These are phyloP conservation scores for Myotisia sp. DNA, from an alignment of 2,329 filamentous ascomycete genomes.

Conservation along the genomic window DNA sequence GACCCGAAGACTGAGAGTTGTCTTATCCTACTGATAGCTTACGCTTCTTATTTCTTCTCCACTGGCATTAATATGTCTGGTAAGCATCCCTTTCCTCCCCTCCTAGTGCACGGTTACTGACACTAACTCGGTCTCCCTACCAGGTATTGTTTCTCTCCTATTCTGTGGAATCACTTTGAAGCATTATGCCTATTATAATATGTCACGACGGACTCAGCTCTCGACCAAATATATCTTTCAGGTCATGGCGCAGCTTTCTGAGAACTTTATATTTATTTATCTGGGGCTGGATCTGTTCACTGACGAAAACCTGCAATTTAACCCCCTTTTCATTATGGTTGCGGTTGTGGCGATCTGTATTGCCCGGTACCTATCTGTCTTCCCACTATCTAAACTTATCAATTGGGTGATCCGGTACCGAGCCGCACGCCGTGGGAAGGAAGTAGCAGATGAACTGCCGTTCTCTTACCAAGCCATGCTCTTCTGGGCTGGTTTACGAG, in stretches of 20 bases:
- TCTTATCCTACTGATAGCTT: conserved; percentile 81
- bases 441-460: conserved; percentile 74
- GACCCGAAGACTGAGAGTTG: conserved; percentile 96
- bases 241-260: conserved; percentile 81
- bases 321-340: conserved; percentile 87
- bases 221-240: conserved; percentile 98
- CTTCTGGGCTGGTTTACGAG: conserved; percentile 95
- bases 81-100: conserved; percentile 34
- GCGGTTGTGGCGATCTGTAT: conserved; percentile 83
- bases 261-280: conserved; percentile 99
- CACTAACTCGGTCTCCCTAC: conserved; percentile 1
- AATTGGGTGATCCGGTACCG: conserved; percentile 88
- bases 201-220: conserved; percentile 92
- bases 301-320: conserved; percentile 73
- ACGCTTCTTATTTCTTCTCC: conserved; percentile 94
- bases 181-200: conserved; percentile 99
- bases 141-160: conserved; percentile 85
- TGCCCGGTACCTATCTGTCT: conserved; percentile 85
- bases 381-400: conserved; percentile 75
- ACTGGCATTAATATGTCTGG: conserved; percentile 93
- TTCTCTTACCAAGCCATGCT: conserved; percentile 98
- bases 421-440: conserved; percentile 58
- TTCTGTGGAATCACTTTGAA: conserved; percentile 98
- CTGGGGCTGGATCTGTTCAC: conserved; percentile 90
- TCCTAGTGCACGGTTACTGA: not conserved